Evolutionary conservation across 129 eudicot species (phyloP).

Genomic region (Apium graveolens): DNA sequence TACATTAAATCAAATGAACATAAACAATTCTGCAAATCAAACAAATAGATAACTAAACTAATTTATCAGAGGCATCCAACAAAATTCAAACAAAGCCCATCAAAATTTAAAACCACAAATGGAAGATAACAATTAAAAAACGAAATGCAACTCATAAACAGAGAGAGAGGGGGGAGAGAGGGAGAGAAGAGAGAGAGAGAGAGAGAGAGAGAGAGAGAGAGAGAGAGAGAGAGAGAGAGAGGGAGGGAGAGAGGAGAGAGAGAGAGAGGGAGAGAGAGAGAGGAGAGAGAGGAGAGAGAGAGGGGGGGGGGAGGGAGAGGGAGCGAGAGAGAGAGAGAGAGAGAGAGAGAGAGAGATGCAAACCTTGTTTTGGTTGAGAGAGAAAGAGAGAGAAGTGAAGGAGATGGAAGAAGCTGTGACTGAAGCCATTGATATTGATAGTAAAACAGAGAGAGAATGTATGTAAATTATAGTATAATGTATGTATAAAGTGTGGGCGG

Average conservation of each 20-base stretch:
- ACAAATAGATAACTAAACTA: background rate
- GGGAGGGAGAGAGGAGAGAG: background rate
- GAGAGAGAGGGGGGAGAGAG: conserved; percentile 5
- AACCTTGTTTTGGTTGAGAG: conserved; percentile 56
- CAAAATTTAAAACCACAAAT: background rate
- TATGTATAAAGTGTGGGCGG: conserved; percentile 22
- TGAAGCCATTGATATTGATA: conserved; percentile 55
- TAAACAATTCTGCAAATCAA: background rate
- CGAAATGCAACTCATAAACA: background rate
- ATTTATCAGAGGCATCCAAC: background rate
- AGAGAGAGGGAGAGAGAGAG: too few relatives aligned
- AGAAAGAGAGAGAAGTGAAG: conserved; percentile 34
- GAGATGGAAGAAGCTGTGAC: conserved; percentile 41
- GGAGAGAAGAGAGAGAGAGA: conserved; percentile 19
- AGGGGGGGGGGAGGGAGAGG: background rate
- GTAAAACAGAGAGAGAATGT: conserved; percentile 13
- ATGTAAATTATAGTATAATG: background rate
- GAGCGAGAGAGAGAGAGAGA: background rate
- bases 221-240: background rate
- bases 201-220: conserved; percentile 10
- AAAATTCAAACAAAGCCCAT: background rate
- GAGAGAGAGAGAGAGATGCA: background rate
- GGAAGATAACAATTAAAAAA: background rate
- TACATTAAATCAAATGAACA: background rate
- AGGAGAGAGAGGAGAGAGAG: background rate